Evolutionary conservation across 257 asterid genomes (phyloP), one percentile per base, ranked within the genome.

Genomic region (Gynochthodes officinalis): DNA sequence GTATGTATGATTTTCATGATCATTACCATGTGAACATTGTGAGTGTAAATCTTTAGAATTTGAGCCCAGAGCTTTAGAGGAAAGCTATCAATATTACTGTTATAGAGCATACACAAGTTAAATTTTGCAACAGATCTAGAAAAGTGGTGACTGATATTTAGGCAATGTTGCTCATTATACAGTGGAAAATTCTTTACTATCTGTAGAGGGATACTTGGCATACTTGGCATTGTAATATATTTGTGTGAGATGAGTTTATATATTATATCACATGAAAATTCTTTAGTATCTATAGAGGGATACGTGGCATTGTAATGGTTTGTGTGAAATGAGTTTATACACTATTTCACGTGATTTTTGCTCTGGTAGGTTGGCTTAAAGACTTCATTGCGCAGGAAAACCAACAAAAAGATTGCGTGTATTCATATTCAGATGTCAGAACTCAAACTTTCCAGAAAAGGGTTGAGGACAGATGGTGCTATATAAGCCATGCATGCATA

Each of bases 281-380:
- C n/a, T n/a, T n/a, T n/a, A n/a, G n/a, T n/a, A n/a, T n/a, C n/a
- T n/a, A n/a, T n/a, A n/a, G n/a, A n/a, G n/a, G n/a, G n/a, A n/a
- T n/a, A n/a, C n/a, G n/a, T n/a, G n/a, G n/a, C n/a, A n/a, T n/a
- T n/a, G n/a, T n/a, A n/a, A n/a, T n/a, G n/a, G n/a, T n/a, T n/a
- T n/a, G n/a, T n/a, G n/a, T n/a, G n/a, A n/a, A n/a, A n/a, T 10
- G 2, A 16, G 3, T 42, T 59, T 15, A 46, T 48, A 48, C 15
- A 62, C 10, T 7, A 35, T 7, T 62, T 62, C 67, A 85, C 90
- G 40, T 62, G 78, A 76, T 80, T 80, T 82, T 72, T 67, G 83
- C n/a, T 15, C 58, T 39, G 46, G 43, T 73, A 25, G 72, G 73
- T 68, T 6, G 59, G 28, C 21, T n/a, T 57, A 11, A 25, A 18